phyloP scores from a whole-genome alignment of 2,329 filamentous ascomycete genomes.

The Penicillium concentricum region DNA sequence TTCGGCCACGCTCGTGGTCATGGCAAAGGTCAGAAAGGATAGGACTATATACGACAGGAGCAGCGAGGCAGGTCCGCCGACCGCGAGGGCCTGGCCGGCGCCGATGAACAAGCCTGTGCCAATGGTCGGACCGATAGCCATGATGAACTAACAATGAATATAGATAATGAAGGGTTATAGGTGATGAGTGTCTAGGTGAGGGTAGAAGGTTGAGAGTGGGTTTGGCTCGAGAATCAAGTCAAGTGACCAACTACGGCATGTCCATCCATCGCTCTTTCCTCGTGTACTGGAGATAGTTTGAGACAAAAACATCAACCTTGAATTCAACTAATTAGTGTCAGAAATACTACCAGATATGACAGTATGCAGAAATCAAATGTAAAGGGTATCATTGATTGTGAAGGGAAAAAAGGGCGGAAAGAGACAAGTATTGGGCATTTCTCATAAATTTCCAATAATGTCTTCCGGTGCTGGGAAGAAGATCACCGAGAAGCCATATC shows the following conservation, averaged over 20 bases:
- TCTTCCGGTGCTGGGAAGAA: background rate
- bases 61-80: conserved; percentile 53
- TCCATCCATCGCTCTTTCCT: conserved; percentile 15
- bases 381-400: conserved; percentile 23
- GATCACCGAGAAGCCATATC: conserved; percentile 37
- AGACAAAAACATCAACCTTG: background rate
- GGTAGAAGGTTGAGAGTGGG: background rate
- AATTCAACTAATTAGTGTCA: background rate
- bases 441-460: background rate
- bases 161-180: conserved; percentile 8
- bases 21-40: conserved; percentile 47
- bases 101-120: conserved; percentile 57
- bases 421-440: background rate
- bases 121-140: conserved; percentile 59
- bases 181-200: background rate
- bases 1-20: conserved; percentile 47
- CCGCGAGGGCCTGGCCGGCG: conserved; percentile 53
- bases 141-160: conserved; percentile 33
- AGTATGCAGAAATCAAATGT: conserved; percentile 4
- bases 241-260: background rate
- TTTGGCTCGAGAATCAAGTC: background rate
- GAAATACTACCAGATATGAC: background rate
- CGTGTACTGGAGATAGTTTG: background rate
- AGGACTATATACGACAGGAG: conserved; percentile 53
- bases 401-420: conserved; percentile 2